Evolutionary conservation across 352 stramenopile species (phyloP), one percentile per base, ranked within the genome.

Genomic region (Globisporangium megalacanthum): DNA sequence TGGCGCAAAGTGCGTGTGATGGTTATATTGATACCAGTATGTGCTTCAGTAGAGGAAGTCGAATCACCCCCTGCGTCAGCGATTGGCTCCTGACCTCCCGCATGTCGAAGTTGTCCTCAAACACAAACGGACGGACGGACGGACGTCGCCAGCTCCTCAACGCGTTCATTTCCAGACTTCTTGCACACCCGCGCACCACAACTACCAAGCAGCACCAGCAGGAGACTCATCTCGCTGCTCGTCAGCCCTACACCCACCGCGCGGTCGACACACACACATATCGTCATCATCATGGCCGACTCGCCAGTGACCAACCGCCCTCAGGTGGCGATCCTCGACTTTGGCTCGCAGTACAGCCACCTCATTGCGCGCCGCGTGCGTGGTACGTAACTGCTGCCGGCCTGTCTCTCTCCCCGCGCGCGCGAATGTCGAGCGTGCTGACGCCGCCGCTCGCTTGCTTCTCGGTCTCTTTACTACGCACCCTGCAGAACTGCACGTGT

Each of bases 281-380:
- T 35, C 42, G 68, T 45, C 42, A 70, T 45, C 67, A 65, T 68
- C 62, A 91, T 91, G 81, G 63, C 70, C 56, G 78, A 90, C 53
- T 89, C 80, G 41, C 81, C 83, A 49, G 84, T 94, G 72, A 92
- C 82, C 45, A 86, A 96, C 72, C 95, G 95, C 53, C 81, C 93
- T 57, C 92, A 99, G 82, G 92, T 99, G 58, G 95, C 96, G 35
- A 99, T 99, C 76, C 83, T 99, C 48, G 97, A 99, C 84, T 99
- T 99, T 75, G 97, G 97, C 39, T 98, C 93, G 54, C 97, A 99
- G 79, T 99, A 99, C 84, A 98, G 90, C 69, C 97, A 99, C 78
- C 84, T 99, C 49, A 99, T 99, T 68, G 97, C 97, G 48, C 87
- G 97, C 68, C 87, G 97, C 48, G 94, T 99, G 52, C 93, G 97